Evolutionary conservation across 2,329 filamentous ascomycete species (phyloP), one percentile per base, ranked within the genome.

Genomic region (Fusarium aywerte): DNA sequence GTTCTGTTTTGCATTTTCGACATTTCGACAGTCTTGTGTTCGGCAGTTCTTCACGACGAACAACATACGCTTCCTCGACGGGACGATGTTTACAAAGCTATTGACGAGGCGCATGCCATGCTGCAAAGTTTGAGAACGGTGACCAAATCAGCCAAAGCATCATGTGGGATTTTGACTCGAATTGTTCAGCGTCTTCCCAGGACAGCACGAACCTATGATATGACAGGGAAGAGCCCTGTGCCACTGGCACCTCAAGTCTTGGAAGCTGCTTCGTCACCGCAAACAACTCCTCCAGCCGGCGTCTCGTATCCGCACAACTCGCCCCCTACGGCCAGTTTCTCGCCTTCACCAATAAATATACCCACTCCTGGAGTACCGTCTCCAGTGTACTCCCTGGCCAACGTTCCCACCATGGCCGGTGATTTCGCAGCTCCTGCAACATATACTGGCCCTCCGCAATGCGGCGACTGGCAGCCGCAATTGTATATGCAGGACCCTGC

Each of bases 1-100:
- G 79, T 83, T 7, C 74, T 83, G 0, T 86, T 85, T 56, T 76
- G 78, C 40, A 80, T 85, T 31, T 86, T 86, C 44, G 83, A 86
- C 61, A 83, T 82, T 0, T 79, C 83, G 1, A 82, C 84, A 1
- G 75, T 84, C 18, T 70, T 85, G 6, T 85, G 82, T 73, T 85
- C 83, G 1, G 80, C 83, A 4, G 75, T 86, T 8, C 77, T 85
- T 6, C 83, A 86, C 59, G 84, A 86, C 58, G 70, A 75, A n/a
- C 75, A 81, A 29, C 66, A 72, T 18, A 75, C 72, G 13, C 74
- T 85, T 4, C 78, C 79, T 6, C 77, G 76, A 13, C 80, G 80
- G 13, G 74, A 79, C 3, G 77, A 81, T 16, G 75, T 83, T 16
- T 67, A 82, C 21, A 60, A 76, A 45, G 77, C 77, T 3, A 80